Base-by-base conservation (phyloP, 306 rosid species). In the Dryas drummondii region DNA sequence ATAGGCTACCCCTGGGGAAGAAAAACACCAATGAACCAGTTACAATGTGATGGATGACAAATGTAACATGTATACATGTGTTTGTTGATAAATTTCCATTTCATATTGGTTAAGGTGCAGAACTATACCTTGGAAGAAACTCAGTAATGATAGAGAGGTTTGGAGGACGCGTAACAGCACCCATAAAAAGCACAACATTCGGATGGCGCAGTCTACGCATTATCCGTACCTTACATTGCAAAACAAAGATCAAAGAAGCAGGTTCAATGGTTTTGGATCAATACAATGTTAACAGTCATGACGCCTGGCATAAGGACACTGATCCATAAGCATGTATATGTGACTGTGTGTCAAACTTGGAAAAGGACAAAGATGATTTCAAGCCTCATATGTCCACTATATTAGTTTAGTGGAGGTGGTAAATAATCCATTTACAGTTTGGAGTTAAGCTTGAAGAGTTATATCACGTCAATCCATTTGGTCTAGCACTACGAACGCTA, bases 201-300 rank as follows among this genome's bases (percentile, higher is more conserved):
- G 99, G 99, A 94, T 90, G 99, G 3, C 99, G 98, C 80, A 94
- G 81, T 59, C 93, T 90, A 16, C 97, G 97, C 99, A 94, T 94
- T 89, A 94, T 94, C 82, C 92, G 88, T 64, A 94, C 98, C 99
- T 94, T 80, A 78, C 66, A 73, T 76, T 55, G 77, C 70, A 75
- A 67, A 80, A 72, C 53, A 81, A 71, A 66, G 70, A 88, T 27
- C 61, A 68, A 50, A 79, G 68, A 59, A 49, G 74, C 32, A 51
- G 37, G 49, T 60, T 77, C 54, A 78, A 60, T 76, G 53, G 47
- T 17, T 46, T 27, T 73, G 19, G 41, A 72, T 64, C n/a, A 13
- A 54, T 40, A 6, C 11, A 9, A 59, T 37, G 41, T 13, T 0
- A 71, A 64, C 67, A 66, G 27, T n/a, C 42, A 58, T 0, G 22